These are phyloP conservation scores for Phalaenopsis equestris DNA, from an alignment of 106 monocot genomes.

Conservation along the genomic window DNA sequence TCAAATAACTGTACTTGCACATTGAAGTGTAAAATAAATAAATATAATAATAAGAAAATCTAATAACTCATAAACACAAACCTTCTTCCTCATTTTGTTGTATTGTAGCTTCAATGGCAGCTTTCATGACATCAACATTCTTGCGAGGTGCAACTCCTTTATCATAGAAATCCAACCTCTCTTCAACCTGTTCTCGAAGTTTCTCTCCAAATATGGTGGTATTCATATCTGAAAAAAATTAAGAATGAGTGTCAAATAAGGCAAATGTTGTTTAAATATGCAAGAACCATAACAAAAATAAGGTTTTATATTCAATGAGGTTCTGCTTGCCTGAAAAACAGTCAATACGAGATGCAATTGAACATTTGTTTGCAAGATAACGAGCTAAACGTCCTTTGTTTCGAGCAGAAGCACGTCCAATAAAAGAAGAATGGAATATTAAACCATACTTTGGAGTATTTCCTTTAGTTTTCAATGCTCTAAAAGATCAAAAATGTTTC, in stretches of 20 bases:
- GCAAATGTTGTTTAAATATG: neutral
- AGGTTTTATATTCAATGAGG: neutral
- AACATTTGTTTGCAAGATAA: constrained; percentile 93
- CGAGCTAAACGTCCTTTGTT: constrained; percentile 95
- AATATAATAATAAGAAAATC: neutral
- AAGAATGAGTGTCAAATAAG: neutral
- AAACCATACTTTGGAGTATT: constrained; percentile 98
- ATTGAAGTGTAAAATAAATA: neutral
- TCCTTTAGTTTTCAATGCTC: constrained; percentile 81
- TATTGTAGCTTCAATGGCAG: constrained; percentile 52
- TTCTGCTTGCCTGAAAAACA: constrained; percentile 67
- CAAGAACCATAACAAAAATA: neutral
- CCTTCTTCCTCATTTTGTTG: constrained; percentile 20
- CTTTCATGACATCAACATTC: constrained; percentile 97
- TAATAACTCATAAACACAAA: neutral
- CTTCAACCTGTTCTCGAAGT: constrained; percentile 90
- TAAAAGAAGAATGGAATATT: constrained; percentile 94
- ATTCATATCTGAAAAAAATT: constrained; percentile 35
- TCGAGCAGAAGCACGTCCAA: constrained; percentile 70
- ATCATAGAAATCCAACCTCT: constrained; percentile 93
- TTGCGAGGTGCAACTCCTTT: constrained; percentile 93
- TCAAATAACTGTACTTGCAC: neutral
- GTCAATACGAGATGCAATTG: constrained; percentile 91
- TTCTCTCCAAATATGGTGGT: constrained; percentile 78
- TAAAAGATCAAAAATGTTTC: constrained; percentile 9